These are phyloP conservation scores for Alternaria ventricosa DNA, from an alignment of 2,329 filamentous ascomycete species.

Conservation along the genomic window DNA sequence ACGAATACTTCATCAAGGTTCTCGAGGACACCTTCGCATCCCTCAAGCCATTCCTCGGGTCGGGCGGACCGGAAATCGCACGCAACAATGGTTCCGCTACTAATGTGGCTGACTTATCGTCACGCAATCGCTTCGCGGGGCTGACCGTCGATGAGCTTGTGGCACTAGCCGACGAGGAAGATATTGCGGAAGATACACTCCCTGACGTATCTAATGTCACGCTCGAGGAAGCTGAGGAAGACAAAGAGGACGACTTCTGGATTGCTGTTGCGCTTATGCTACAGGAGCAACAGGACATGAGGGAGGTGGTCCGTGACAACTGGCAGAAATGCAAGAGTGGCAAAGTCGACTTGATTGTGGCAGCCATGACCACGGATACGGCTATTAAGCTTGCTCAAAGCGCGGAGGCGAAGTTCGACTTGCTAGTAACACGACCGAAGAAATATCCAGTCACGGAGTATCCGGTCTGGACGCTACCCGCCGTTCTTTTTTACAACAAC, in stretches of 20 bases:
- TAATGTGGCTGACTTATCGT: not conserved
- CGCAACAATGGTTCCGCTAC: not conserved
- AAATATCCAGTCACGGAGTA: not conserved
- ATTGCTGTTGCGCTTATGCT: slow-evolving; percentile 1
- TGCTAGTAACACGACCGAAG: slow-evolving; percentile 6
- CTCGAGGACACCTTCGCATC: slow-evolving; percentile 3
- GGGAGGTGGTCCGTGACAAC: not conserved
- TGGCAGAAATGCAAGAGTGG: slow-evolving; percentile 11
- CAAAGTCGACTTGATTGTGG: slow-evolving; percentile 6
- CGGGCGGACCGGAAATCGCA: not conserved
- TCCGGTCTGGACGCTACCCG: slow-evolving; percentile 1
- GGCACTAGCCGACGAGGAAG: not conserved
- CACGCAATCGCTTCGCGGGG: slow-evolving; percentile 3
- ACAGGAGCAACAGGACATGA: not conserved
- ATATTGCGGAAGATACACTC: not conserved
- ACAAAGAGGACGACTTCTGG: slow-evolving; percentile 6
- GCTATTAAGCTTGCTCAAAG: slow-evolving; percentile 8
- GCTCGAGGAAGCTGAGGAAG: not conserved
- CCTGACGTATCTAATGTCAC: not conserved
- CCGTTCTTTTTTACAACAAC: not conserved
- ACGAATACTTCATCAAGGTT: slow-evolving; percentile 5
- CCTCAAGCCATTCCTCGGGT: not conserved
- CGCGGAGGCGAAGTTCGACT: slow-evolving; percentile 12
- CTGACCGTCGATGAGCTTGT: slow-evolving; percentile 1
- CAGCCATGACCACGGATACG: slow-evolving; percentile 9